A percentile compares a stretch with the other conserved stretches of the same genome.
Evolutionary conservation across 257 asterid genomes (phyloP).

Genomic region (Hygrophila difformis): DNA sequence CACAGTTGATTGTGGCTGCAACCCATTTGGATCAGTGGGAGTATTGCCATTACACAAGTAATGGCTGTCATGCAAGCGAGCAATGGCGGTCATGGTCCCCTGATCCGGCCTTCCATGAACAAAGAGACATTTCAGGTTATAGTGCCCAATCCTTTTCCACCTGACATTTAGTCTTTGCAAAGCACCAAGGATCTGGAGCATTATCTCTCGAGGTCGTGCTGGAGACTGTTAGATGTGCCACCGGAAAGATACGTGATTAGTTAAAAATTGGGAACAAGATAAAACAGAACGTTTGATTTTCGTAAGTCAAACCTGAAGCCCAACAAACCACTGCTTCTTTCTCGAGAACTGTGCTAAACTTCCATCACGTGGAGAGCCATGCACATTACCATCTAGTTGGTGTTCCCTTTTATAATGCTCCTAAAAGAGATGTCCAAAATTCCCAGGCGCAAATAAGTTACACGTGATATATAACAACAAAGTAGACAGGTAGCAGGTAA

Average conservation of each 20-base stretch:
- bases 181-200: conserved; percentile 78
- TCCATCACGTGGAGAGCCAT: conserved; percentile 30
- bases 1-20: conserved; percentile 41
- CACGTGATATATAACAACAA: conserved; percentile 3
- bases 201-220: conserved; percentile 77
- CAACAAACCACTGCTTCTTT: conserved; percentile 79
- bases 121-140: conserved; percentile 81
- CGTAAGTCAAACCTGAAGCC: conserved; percentile 57
- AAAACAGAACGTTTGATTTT: neutral
- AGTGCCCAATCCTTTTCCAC: conserved; percentile 91
- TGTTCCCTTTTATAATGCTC: conserved; percentile 39
- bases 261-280: neutral
- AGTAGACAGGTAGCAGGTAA: neutral
- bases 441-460: conserved; percentile 4
- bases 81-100: conserved; percentile 18
- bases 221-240: conserved; percentile 47
- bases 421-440: conserved; percentile 32
- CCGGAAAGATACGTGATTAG: conserved; percentile 8
- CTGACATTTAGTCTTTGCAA: conserved; percentile 68
- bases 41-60: conserved; percentile 27
- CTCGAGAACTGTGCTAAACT: conserved; percentile 26
- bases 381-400: conserved; percentile 29
- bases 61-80: conserved; percentile 34
- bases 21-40: conserved; percentile 17
- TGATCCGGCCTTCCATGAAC: conserved; percentile 23